A percentile compares a stretch with the other conserved stretches of the same genome.
phyloP scores from a whole-genome alignment of 2,329 filamentous ascomycete species.

The Penicillium expansum region DNA sequence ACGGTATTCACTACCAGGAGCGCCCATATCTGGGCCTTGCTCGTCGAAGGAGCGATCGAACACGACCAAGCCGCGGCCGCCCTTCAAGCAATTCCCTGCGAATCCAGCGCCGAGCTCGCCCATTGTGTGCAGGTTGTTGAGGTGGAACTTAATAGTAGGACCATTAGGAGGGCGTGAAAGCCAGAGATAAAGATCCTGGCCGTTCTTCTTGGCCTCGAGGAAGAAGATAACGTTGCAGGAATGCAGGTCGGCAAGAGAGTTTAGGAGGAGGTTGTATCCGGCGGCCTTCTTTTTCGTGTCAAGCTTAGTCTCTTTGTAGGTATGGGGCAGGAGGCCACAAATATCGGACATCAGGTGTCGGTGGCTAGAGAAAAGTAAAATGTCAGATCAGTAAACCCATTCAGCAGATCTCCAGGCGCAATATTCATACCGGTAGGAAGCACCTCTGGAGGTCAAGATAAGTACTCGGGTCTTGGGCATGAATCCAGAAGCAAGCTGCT shows the following conservation, averaged over 20 bases:
- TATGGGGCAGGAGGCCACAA: conserved; percentile 82
- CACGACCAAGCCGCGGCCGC: conserved; percentile 82
- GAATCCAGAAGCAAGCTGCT: conserved; percentile 34
- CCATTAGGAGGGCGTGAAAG: conserved; percentile 86
- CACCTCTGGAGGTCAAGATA: conserved; percentile 86
- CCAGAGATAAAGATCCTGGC: conserved; percentile 92
- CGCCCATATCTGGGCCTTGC: conserved; percentile 71
- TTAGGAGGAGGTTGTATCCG: conserved; percentile 68
- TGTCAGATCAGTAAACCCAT: conserved; percentile 11
- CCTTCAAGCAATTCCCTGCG: conserved; percentile 93
- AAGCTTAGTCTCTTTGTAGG: conserved; percentile 91
- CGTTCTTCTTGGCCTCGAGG: conserved; percentile 85
- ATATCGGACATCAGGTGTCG: conserved; percentile 91
- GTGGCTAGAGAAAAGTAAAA: conserved; percentile 58
- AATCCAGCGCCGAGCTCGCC: conserved; percentile 81
- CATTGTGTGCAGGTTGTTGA: conserved; percentile 78
- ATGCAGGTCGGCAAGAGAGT: conserved; percentile 74
- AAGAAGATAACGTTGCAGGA: conserved; percentile 95
- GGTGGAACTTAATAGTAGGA: conserved; percentile 60
- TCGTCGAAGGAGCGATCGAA: conserved; percentile 86
- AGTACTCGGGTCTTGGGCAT: conserved; percentile 64
- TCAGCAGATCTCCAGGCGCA: not conserved
- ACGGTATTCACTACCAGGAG: conserved; percentile 44
- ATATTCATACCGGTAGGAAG: conserved; percentile 70
- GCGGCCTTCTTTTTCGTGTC: conserved; percentile 78